Percentiles rank a stretch among this genome's conserved stretches.
These are phyloP conservation scores for Lotus japonicus DNA, from an alignment of 306 rosid genomes.

Conservation along the genomic window DNA sequence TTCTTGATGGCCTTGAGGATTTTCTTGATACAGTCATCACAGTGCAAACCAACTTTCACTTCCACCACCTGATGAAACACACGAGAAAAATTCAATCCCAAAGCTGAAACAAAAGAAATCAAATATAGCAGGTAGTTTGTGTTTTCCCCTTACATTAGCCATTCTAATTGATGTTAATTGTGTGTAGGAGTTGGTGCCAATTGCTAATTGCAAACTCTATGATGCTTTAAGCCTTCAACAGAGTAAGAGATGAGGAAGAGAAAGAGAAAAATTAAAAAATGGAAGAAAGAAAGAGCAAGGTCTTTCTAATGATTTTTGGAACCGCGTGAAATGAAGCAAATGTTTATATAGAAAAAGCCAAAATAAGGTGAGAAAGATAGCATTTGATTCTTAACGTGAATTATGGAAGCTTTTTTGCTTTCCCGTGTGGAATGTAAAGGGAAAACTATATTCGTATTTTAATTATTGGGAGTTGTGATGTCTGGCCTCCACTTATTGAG, in stretches of 20 bases:
- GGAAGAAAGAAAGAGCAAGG: not conserved
- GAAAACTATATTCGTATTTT: constrained; percentile 16
- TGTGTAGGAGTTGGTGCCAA: not conserved
- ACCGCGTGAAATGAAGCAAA: constrained; percentile 16
- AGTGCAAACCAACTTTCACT: constrained; percentile 77
- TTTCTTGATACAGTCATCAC: constrained; percentile 88
- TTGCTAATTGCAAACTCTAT: not conserved
- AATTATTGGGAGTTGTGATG: not conserved
- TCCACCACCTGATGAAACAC: constrained; percentile 61
- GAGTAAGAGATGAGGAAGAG: not conserved
- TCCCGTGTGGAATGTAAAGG: constrained; percentile 13
- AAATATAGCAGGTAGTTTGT: not conserved
- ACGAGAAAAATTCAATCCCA: not conserved
- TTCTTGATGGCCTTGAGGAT: constrained; percentile 83
- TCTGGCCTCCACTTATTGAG: constrained; percentile 12
- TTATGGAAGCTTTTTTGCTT: constrained; percentile 30
- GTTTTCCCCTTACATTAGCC: constrained; percentile 43
- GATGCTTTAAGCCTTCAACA: not conserved
- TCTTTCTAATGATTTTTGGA: constrained; percentile 1
- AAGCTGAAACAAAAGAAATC: not conserved
- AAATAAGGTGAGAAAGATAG: constrained; percentile 8
- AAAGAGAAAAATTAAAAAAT: not conserved
- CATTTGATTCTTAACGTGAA: constrained; percentile 54
- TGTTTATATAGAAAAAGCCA: not conserved
- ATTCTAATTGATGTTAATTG: constrained; percentile 16